These are phyloP conservation scores for Aureobasidium sp. DNA, from an alignment of 2,329 filamentous ascomycete genomes.

Conservation along the genomic window DNA sequence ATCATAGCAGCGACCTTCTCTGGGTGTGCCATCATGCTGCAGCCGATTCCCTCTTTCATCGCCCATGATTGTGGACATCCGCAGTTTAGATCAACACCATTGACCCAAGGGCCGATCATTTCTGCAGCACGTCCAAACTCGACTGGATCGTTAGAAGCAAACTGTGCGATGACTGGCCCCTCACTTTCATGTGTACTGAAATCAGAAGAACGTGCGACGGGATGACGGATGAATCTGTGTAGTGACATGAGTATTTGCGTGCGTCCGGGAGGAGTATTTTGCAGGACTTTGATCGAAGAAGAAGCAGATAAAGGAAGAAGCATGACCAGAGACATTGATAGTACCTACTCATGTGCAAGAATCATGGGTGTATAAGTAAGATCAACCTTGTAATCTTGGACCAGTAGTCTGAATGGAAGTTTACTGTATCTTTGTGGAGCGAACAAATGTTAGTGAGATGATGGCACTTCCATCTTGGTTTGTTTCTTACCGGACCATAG, in stretches of 20 bases:
- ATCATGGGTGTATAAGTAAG: slow-evolving; percentile 66
- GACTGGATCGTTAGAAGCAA: slow-evolving; percentile 54
- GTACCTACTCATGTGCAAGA: slow-evolving; percentile 28
- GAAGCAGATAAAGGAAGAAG: background rate
- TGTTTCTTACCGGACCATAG: slow-evolving; percentile 53
- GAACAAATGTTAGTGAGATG: background rate
- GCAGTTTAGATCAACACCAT: slow-evolving; percentile 64
- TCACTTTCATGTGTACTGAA: slow-evolving; percentile 47
- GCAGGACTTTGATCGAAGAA: background rate
- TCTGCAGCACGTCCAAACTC: slow-evolving; percentile 58
- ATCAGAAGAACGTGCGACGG: slow-evolving; percentile 48
- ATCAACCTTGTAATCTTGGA: slow-evolving; percentile 57
- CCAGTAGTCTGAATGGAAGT: slow-evolving; percentile 63
- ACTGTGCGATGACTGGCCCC: slow-evolving; percentile 59
- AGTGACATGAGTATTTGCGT: background rate
- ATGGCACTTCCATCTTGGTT: background rate
- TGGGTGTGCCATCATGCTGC: slow-evolving; percentile 59
- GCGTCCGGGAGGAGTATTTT: background rate
- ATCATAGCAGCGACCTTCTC: slow-evolving; percentile 62
- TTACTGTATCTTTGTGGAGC: slow-evolving; percentile 29
- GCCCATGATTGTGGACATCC: slow-evolving; percentile 69
- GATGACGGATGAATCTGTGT: slow-evolving; percentile 23
- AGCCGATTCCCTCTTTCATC: slow-evolving; percentile 59
- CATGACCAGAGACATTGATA: background rate
- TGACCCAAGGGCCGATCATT: slow-evolving; percentile 54